phyloP scores from a whole-genome alignment of 2,329 filamentous ascomycete genomes.

The Cryphonectria naterciae region DNA sequence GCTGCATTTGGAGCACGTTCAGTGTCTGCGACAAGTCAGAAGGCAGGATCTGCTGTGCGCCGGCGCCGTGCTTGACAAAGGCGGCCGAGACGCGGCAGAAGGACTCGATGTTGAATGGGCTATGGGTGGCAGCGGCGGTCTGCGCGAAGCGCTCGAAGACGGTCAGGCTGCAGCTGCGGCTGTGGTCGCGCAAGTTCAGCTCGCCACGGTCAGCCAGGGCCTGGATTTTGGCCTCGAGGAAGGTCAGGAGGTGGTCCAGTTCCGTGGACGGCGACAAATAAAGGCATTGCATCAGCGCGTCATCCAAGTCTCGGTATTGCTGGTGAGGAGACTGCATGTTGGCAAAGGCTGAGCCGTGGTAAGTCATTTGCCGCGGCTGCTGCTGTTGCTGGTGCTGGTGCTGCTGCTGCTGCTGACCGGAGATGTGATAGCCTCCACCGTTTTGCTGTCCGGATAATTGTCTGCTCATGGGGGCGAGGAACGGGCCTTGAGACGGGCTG shows the following conservation, averaged over 20 bases:
- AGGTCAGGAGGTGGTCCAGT: not conserved
- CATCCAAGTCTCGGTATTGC: not conserved
- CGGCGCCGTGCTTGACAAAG: slow-evolving; percentile 14
- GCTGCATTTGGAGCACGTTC: too few species aligned
- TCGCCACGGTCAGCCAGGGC: slow-evolving; percentile 11
- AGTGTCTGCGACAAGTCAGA: not conserved
- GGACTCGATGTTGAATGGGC: not conserved
- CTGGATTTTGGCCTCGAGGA: slow-evolving; percentile 8
- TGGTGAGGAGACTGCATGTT: not conserved
- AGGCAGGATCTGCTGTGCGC: not conserved
- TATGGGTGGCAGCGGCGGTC: not conserved
- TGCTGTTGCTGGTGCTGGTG: slow-evolving; percentile 5
- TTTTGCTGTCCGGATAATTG: not conserved
- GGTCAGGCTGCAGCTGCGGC: not conserved
- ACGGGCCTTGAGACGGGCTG: not conserved
- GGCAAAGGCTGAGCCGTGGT: not conserved
- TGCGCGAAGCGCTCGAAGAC: slow-evolving; percentile 19
- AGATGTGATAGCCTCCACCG: not conserved
- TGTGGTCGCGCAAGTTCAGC: slow-evolving; percentile 17
- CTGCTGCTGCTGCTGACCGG: not conserved
- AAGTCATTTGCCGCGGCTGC: not conserved
- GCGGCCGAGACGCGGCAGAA: slow-evolving; percentile 18
- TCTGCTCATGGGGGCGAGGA: not conserved
- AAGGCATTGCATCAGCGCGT: not conserved
- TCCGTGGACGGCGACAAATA: not conserved